A percentile compares a stretch with the other conserved stretches of the same genome.
Evolutionary conservation across 108 stramenopile species (phyloP).

Genomic region (Epipyxis sp.): DNA sequence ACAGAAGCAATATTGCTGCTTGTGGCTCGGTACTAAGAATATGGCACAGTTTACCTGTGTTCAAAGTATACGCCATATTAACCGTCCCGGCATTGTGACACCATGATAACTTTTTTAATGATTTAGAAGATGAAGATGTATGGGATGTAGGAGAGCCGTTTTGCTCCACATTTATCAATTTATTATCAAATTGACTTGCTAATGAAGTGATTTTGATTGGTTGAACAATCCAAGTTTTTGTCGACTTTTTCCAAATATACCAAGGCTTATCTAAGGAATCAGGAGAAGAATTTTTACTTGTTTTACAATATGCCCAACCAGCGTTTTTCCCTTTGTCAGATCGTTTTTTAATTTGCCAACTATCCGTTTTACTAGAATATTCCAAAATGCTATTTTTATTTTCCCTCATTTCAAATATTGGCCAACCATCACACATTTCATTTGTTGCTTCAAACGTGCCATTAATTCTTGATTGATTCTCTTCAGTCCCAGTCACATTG

Average conservation of each 20-base stretch:
- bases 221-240: background rate
- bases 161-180: no score
- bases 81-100: slow-evolving; percentile 19
- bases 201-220: background rate
- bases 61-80: background rate
- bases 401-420: background rate
- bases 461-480: slow-evolving; percentile 5
- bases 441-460: slow-evolving; percentile 1
- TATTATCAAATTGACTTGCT: background rate
- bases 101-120: background rate
- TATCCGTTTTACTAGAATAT: background rate
- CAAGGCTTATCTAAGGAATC: background rate
- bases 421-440: slow-evolving; percentile 6
- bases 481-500: background rate
- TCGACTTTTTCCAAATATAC: background rate
- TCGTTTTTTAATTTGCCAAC: slow-evolving; percentile 11
- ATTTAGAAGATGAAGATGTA: background rate
- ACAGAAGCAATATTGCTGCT: background rate
- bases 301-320: slow-evolving; percentile 17
- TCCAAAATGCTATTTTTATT: slow-evolving; percentile 9
- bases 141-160: background rate
- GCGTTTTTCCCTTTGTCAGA: background rate
- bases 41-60: no score
- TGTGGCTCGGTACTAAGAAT: background rate
- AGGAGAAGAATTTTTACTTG: background rate